Base-by-base conservation (phyloP, 2,329 filamentous ascomycete species). In the Teratosphaeria epicoccoides region DNA sequence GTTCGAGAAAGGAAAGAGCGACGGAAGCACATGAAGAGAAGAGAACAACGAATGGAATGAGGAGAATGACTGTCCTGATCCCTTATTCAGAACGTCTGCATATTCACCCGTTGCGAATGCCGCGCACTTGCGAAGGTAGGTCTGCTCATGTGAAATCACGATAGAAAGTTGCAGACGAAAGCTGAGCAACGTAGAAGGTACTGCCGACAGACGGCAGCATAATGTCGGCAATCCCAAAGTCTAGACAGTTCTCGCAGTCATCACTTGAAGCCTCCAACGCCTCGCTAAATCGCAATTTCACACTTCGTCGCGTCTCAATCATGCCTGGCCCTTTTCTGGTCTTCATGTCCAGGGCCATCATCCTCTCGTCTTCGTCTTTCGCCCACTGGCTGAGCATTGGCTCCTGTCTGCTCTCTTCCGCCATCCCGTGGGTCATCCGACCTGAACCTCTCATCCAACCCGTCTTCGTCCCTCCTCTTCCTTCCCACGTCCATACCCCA, bases 321-420 rank as follows among this genome's bases (percentile, higher is more conserved):
- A 47, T 72, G 65, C 48, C 69, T 67, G 22, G 65, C 63, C 53
- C 74, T 68, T 58, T 77, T 77, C 23, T 68, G 69, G 10, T 73
- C 69, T 52, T 68, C 63, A 22, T 28, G 24, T 2, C 65, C 63
- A 6, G 67, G 63, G 2, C 67, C 68, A 24, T 70, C 70, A 44
- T 64, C 64, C 4, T 68, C 63, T 45, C 73, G 65, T 46, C 71
- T 63, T 63, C 76, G 79, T 47, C 82, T 71, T 59, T 84, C 80
- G 0, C 84, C 85, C 22, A 90, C 70, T 1, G 84, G 83, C 50
- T 83, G 78, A 3, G 80, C 80, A 68, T 90, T 90, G 1, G 85
- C 84, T 1, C 85, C 85, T 52, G 79, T 81, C 6, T 67, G 22
- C 67, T 77, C 73, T 9, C 76, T 73, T 12, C 70, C 73, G 12